These are phyloP conservation scores for Coemansia sp. DNA, from an alignment of 192 early-diverging fungal genomes.

Conservation along the genomic window DNA sequence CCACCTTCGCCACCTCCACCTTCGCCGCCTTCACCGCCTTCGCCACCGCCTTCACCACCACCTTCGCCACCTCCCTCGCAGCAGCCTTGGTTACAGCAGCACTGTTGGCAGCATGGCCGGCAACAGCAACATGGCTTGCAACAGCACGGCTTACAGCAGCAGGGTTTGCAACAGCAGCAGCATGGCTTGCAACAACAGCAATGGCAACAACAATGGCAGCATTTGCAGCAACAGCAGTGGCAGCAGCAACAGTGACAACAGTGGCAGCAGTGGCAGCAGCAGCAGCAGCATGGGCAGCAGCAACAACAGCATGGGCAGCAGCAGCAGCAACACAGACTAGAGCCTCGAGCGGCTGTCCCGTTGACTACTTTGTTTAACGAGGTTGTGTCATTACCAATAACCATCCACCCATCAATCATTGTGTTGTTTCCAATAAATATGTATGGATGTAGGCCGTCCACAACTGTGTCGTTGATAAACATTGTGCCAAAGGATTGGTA, in stretches of 20 bases:
- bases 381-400: slow-evolving; percentile 36
- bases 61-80: slow-evolving; percentile 5
- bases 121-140: slow-evolving; percentile 24
- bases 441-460: slow-evolving; percentile 39
- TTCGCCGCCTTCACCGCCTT: slow-evolving; percentile 4
- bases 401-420: slow-evolving; percentile 47
- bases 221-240: slow-evolving; percentile 32
- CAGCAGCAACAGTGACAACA: slow-evolving; percentile 28
- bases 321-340: slow-evolving; percentile 20
- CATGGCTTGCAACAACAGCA: slow-evolving; percentile 46
- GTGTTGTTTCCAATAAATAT: slow-evolving; percentile 45
- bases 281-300: slow-evolving; percentile 25
- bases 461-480: slow-evolving; percentile 46
- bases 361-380: slow-evolving; percentile 37
- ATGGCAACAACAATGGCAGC: slow-evolving; percentile 48
- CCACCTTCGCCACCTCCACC: slow-evolving; percentile 8
- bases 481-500: slow-evolving; percentile 40
- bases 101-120: slow-evolving; percentile 13
- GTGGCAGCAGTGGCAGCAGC: slow-evolving; percentile 22
- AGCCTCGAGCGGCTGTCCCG: slow-evolving; percentile 32
- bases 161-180: slow-evolving; percentile 43
- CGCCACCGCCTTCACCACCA: slow-evolving; percentile 10
- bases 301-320: slow-evolving; percentile 24
- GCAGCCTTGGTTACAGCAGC: slow-evolving; percentile 6
- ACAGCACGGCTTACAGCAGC: slow-evolving; percentile 37